phyloP scores from a whole-genome alignment of 805 yeast genomes.

The Candida quercuum region DNA sequence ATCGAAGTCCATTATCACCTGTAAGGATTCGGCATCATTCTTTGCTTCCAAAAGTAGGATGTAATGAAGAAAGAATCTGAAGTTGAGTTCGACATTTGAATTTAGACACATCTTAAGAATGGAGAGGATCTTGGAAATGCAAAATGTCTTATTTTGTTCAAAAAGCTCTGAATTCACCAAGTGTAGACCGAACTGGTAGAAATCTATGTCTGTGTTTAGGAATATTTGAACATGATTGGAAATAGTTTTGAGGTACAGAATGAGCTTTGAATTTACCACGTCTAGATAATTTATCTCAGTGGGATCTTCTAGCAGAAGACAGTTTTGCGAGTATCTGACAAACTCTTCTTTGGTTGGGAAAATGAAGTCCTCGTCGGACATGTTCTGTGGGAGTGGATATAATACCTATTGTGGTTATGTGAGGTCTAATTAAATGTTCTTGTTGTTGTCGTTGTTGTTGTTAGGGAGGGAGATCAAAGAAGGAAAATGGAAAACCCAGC shows the following conservation, averaged over 20 bases:
- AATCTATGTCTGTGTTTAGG: conserved; percentile 24
- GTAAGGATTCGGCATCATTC: conserved; percentile 35
- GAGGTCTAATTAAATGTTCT: too few species aligned
- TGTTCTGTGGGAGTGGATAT: not conserved
- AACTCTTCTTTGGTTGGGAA: conserved; percentile 16
- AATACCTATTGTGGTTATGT: not conserved
- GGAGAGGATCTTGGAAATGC: conserved; percentile 44
- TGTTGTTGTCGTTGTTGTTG: too few species aligned
- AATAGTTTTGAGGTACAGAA: conserved; percentile 17
- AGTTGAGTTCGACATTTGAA: conserved; percentile 18
- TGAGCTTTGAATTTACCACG: conserved; percentile 16
- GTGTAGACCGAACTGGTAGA: conserved; percentile 30
- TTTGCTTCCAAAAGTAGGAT: conserved; percentile 41
- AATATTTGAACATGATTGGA: conserved; percentile 21
- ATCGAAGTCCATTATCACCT: conserved; percentile 43
- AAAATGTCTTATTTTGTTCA: conserved; percentile 34
- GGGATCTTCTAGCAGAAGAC: conserved; percentile 8
- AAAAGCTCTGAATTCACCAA: conserved; percentile 31
- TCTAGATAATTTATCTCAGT: conserved; percentile 3
- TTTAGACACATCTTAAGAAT: conserved; percentile 30
- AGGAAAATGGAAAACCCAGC: too few species aligned
- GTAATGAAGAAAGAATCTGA: conserved; percentile 38
- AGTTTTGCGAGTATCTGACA: conserved; percentile 13
- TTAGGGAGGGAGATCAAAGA: too few species aligned
- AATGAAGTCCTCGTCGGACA: conserved; percentile 17